Conservation (phyloP, 176 grass and related monocot species). For the Oryza officinalis region DNA sequence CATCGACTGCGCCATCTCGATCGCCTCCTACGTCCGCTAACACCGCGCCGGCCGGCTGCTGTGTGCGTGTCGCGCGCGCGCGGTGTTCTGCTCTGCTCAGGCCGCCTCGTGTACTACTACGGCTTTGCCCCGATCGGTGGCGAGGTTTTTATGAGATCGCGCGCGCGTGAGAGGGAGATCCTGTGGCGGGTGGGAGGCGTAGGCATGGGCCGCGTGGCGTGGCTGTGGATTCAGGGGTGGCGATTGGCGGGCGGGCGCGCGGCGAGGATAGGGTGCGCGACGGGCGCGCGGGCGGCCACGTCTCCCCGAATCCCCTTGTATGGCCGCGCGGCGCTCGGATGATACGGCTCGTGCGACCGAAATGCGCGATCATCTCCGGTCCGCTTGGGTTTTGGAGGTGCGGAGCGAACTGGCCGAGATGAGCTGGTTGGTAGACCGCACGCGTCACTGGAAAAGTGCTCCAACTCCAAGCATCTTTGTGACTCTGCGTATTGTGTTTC, state of each 20-base stretch:
- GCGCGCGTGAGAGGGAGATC: not conserved
- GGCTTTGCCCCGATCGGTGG: not conserved
- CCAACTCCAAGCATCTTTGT: not conserved
- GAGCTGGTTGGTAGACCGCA: constrained; percentile 29
- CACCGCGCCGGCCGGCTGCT: too few relatives aligned
- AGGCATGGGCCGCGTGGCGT: constrained; percentile 10
- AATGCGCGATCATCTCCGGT: too few relatives aligned
- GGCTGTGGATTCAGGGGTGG: constrained; percentile 9
- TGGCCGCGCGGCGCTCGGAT: constrained; percentile 21
- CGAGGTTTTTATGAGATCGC: constrained; percentile 34
- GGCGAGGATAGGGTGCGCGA: constrained; percentile 5
- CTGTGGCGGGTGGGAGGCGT: not conserved
- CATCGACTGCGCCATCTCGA: constrained; percentile 90
- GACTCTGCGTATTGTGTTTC: not conserved
- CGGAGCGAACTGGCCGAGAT: not conserved
- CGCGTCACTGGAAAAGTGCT: constrained; percentile 27
- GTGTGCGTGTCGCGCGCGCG: too few relatives aligned
- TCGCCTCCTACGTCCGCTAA: too few relatives aligned
- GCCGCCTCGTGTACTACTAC: not conserved
- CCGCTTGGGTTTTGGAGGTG: too few relatives aligned
- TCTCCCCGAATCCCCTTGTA: constrained; percentile 12
- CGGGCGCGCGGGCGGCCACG: constrained; percentile 50
- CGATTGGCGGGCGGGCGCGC: not conserved
- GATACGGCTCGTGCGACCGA: not conserved
- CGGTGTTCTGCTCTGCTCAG: not conserved